phyloP scores from a whole-genome alignment of 2,329 filamentous ascomycete genomes.

The Cladobotryum protrusum region DNA sequence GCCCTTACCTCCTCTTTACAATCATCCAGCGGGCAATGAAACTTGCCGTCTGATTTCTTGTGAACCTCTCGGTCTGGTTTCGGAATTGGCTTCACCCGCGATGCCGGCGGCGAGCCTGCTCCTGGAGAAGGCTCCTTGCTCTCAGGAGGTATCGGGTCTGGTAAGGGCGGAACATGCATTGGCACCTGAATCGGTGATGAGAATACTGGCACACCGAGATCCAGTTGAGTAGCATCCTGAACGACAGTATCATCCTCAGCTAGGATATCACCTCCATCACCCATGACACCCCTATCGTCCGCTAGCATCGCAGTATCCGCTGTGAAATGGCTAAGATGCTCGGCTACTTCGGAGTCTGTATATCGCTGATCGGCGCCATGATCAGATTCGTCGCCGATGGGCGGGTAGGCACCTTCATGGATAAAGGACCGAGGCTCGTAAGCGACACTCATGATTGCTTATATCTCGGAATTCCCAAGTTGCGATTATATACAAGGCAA shows the following conservation, averaged over 20 bases:
- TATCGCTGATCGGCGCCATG: conserved; percentile 36
- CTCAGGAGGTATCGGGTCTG: conserved; percentile 25
- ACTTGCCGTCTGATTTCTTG: conserved; percentile 68
- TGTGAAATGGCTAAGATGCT: conserved; percentile 39
- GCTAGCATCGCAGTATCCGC: conserved; percentile 32
- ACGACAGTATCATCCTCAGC: conserved; percentile 32
- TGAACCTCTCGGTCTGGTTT: conserved; percentile 53
- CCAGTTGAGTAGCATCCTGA: conserved; percentile 34
- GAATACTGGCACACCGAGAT: conserved; percentile 29
- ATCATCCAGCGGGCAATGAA: conserved; percentile 63
- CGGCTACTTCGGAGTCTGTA: conserved; percentile 37
- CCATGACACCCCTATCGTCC: conserved; percentile 32
- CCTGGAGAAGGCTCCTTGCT: conserved; percentile 30
- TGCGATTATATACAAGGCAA: not conserved
- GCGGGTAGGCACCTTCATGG: conserved; percentile 41
- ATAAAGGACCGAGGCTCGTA: conserved; percentile 46
- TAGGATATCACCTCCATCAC: conserved; percentile 30
- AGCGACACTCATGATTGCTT: conserved; percentile 43
- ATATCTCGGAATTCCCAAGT: conserved; percentile 2
- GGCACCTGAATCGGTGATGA: conserved; percentile 29
- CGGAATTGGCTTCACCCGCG: conserved; percentile 46
- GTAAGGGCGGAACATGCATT: conserved; percentile 25
- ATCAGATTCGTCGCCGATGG: conserved; percentile 40
- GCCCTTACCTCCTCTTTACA: conserved; percentile 59
- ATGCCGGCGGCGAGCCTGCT: conserved; percentile 26